Evolutionary conservation across 331 rosid genomes (phyloP).

Genomic region (Acacia pycnantha): DNA sequence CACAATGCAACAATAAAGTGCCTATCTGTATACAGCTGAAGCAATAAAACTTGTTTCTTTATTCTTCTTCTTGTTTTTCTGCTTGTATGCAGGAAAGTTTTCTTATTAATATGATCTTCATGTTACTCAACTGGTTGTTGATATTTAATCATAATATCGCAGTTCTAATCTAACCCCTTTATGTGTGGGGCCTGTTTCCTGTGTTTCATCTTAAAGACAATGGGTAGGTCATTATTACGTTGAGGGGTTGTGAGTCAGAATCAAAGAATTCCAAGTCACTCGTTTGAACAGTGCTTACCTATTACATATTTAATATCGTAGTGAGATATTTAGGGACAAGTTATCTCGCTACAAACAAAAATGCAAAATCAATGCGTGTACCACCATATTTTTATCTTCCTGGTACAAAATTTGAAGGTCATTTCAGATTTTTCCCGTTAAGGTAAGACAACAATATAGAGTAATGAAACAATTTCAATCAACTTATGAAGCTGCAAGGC

Average conservation of each 20-base stretch:
- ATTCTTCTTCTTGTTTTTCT: background rate
- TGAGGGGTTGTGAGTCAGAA: background rate
- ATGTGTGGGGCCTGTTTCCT: constrained; percentile 22
- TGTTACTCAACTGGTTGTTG: background rate
- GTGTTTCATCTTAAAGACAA: background rate
- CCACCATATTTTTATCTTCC: background rate
- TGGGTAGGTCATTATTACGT: background rate
- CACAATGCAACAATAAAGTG: background rate
- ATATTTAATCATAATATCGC: background rate
- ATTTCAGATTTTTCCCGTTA: background rate
- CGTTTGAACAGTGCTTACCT: background rate
- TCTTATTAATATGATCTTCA: background rate
- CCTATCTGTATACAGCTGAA: background rate
- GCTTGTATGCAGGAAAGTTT: background rate
- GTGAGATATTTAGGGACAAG: background rate
- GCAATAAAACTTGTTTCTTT: background rate
- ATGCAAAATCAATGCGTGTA: background rate
- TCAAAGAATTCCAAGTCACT: background rate
- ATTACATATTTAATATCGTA: background rate
- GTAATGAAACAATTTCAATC: background rate
- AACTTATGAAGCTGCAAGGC: background rate
- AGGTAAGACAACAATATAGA: background rate
- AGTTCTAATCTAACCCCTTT: background rate
- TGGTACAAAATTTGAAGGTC: background rate
- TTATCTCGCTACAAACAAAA: background rate